Base-by-base conservation (phyloP, 1,139 yeast genomes). In the Blastobotrys persicus region DNA sequence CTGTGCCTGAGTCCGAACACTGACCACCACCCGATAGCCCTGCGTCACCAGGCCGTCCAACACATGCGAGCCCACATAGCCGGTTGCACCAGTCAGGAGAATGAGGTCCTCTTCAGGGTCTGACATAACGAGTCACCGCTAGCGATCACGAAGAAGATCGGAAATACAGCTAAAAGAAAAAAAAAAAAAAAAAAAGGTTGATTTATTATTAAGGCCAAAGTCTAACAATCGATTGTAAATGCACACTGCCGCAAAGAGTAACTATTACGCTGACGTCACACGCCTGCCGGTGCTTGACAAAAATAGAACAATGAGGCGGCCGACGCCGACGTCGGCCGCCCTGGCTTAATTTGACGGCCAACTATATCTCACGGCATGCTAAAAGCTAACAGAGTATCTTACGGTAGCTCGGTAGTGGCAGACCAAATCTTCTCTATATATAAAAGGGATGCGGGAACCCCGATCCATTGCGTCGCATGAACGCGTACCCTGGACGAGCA, bases 81-180 rank as follows among this genome's bases (percentile, higher is more conserved):
- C 85, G 13, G 81, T 73, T 12, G 81, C 82, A 2, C 85, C 86
- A 2, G 84, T 75, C 31, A 81, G 72, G 31, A 80, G 72, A 32
- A 77, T 37, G 28, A 37, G 14, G 41, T 7, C 41, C 11, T 37
- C 41, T 37, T 37, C 41, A 17, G 41, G 41, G 28, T 37, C 19
- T 12, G 41, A 37, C 41, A 37, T 37, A 28, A 11, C 26, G 28
- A 4, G 18, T 16, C 7, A 14, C 19, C 12, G 5, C 9, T 23
- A 23, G 28, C 28, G 28, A 23, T 23, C 28, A 23, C 28, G n/a
- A n/a, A 23, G 28, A 23, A 6, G 28, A 23, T 23, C 28, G 28
- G 28, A 9, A 9, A 32, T 32, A 6, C 13, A 32, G 20, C 14
- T 6, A 34, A 34, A 14, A 34, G 20, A 12, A 13, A 14, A 34